Base-by-base conservation (phyloP, 768 basidiomycete species). In the Coprinopsis strossmayeri region DNA sequence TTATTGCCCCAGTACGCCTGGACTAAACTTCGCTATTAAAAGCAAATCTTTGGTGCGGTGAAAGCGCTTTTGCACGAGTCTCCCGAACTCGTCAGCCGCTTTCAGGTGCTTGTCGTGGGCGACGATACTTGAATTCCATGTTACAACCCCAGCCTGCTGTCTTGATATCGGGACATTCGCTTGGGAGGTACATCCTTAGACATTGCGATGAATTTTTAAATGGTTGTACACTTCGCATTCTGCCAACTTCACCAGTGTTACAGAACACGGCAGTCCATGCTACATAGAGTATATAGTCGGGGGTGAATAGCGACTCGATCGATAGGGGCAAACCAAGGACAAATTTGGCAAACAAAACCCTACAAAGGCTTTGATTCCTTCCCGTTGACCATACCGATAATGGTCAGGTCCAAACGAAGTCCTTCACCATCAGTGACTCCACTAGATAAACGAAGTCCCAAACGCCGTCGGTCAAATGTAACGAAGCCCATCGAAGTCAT, bases 401-500 rank as follows among this genome's bases (percentile, higher is more conserved):
- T 42, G 40, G 40, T 17, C 18, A 42, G 40, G 17, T 7, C 40
- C 17, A 42, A 42, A 42, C 5, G 40, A 24, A 42, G 11, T 23
- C 9, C 40, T 21, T 42, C 40, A 5, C 40, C 40, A 11, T 42
- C 40, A 3, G n/a, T n/a, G n/a, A 10, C 13, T 18, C 11, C 24
- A 11, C 5, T 42, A 42, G 18, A 42, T 9, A 4, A 12, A 10
- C 18, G 18, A 5, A 20, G 5, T 21, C 7, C 23, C 18, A 42
- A 42, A 25, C 13, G 40, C 3, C 40, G 40, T 23, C 40, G 40
- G 4, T 23, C 20, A 17, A 26, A 42, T 24, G 9, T 21, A 24
- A 17, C 45, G 45, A 39, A 20, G 27, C 37, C 43, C 25, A n/a
- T 24, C 32, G 58, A 55, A 21, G 56, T 56, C 24, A 24, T 37